Base-by-base conservation (phyloP, 371 early-diverging fungal genomes). In the Mucor circinelloides region DNA sequence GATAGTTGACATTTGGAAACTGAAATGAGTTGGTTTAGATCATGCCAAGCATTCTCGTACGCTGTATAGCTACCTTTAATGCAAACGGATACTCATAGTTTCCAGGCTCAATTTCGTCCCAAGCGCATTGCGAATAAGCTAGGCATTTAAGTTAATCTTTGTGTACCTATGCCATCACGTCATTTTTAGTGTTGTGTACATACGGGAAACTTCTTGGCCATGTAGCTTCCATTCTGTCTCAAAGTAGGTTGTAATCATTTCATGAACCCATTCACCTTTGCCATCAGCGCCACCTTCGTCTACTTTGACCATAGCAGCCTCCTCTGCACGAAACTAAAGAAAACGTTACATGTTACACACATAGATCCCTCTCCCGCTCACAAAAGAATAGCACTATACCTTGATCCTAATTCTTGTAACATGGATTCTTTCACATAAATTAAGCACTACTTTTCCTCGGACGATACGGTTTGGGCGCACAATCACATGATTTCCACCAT, bases 51-150 rank as follows among this genome's bases (percentile, higher is more conserved):
- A 28, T 36, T 59, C 48, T 6, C 3, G 3, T 48, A 25, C 30
- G 13, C 3, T 27, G 17, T 3, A 30, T 55, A n/a, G 30, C 38
- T 70, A 84, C 86, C 71, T 85, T 85, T 56, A 85, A 74, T 6
- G 86, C 84, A 70, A 85, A 85, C 5, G 86, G 81, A 69, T 72
- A 85, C 25, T 71, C 73, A 72, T 85, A 77, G 8, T 70, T 55
- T 5, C 84, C 83, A 8, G 80, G 67, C 4, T 80, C 76, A 42
- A 85, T 64, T 57, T 85, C 86, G 23, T 78, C 70, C 86, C 86
- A 85, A 52, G 75, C 79, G 42, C 83, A 57, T 32, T 80, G 80
- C 38, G 79, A 76, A 64, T 72, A 79, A 13, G 79, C 79, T 79
- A n/a, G 31, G 6, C 7, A 48, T 23, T 48, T 8, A 8, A 6